These are phyloP conservation scores for Cystoderma amianthinum DNA, from an alignment of 768 basidiomycete species.

Conservation along the genomic window DNA sequence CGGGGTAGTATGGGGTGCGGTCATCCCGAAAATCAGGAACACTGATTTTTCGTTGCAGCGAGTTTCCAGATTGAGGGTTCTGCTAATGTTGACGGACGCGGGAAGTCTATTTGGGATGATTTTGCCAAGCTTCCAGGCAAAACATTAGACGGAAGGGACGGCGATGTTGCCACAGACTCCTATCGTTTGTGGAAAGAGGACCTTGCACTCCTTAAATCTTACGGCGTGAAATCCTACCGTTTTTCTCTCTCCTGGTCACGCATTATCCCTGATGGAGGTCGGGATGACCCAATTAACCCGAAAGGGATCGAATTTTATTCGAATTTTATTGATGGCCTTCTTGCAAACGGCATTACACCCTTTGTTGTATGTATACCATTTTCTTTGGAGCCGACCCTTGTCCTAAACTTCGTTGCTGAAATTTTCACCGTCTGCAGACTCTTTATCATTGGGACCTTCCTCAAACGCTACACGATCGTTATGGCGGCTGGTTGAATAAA, in stretches of 20 bases:
- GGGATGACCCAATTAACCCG: conserved; percentile 60
- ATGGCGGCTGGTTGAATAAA: conserved; percentile 71
- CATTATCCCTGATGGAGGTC: conserved; percentile 38
- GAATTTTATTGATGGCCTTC: conserved; percentile 55
- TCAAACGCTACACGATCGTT: conserved; percentile 62
- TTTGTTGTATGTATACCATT: conserved; percentile 38
- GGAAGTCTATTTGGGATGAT: conserved; percentile 69
- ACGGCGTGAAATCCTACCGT: conserved; percentile 66
- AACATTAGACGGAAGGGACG: conserved; percentile 52
- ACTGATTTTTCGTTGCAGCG: conserved; percentile 27
- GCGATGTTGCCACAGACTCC: conserved; percentile 65
- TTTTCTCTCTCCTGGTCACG: conserved; percentile 74
- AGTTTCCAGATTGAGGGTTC: conserved; percentile 75
- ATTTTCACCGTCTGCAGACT: too few species aligned
- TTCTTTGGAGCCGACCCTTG: not conserved
- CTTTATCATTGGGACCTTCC: conserved; percentile 79
- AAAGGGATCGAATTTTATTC: conserved; percentile 64
- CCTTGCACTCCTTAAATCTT: conserved; percentile 49
- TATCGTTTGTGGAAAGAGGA: conserved; percentile 63
- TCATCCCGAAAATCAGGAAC: not conserved
- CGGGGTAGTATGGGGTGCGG: not conserved
- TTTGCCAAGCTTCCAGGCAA: conserved; percentile 49
- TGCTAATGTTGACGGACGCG: conserved; percentile 43
- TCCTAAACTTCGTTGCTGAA: too few species aligned
- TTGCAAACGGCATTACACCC: conserved; percentile 53